Percentiles rank a stretch among this genome's conserved stretches.
Evolutionary conservation across 225 moss, liverwort and hornwort species (phyloP).

Genomic region (Neckera pumila): DNA sequence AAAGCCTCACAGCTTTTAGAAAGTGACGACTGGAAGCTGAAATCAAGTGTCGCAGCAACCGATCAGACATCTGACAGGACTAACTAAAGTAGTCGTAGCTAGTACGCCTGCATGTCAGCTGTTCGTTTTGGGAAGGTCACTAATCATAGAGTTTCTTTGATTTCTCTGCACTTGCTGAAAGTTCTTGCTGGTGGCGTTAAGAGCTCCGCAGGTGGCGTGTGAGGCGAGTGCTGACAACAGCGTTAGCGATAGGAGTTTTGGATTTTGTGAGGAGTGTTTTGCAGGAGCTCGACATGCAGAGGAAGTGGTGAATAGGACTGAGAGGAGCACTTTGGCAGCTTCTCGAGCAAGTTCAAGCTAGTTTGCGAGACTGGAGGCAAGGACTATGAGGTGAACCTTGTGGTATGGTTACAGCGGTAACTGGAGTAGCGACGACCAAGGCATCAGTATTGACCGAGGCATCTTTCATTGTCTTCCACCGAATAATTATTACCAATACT

Average conservation of each 20-base stretch:
- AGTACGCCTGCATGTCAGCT: slow-evolving; percentile 1
- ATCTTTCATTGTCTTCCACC: background rate
- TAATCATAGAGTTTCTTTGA: background rate
- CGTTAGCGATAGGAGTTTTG: background rate
- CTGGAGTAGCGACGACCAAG: background rate
- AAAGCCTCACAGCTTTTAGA: background rate
- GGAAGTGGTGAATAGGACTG: background rate
- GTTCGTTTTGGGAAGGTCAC: background rate
- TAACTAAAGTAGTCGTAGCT: background rate
- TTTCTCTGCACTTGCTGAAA: background rate
- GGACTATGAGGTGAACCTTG: background rate
- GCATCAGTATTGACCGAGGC: background rate
- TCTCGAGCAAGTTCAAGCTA: background rate
- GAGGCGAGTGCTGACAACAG: background rate
- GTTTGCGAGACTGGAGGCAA: background rate
- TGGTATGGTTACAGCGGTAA: background rate
- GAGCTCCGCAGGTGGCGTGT: background rate
- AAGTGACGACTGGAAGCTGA: background rate
- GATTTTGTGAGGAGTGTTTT: background rate
- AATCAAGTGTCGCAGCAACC: background rate
- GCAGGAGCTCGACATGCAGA: background rate
- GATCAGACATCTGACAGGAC: slow-evolving; percentile 6
- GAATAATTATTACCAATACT: background rate
- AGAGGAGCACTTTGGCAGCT: background rate
- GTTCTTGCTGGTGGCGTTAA: background rate